Conservation (phyloP, 352 stramenopile species). For the Elongisporangium anandrum region DNA sequence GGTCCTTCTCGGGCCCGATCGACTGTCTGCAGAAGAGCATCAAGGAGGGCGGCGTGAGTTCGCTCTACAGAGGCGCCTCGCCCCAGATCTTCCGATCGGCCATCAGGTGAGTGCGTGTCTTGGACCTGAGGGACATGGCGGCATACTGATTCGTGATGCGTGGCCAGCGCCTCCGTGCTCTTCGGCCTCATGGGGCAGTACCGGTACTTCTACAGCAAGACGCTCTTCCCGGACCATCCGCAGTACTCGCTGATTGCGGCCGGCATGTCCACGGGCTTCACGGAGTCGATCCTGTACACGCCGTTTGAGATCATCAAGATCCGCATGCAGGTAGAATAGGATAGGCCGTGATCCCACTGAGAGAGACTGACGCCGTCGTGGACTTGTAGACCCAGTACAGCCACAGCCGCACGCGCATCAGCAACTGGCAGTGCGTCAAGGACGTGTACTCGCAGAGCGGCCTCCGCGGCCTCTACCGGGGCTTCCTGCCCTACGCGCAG, state of each 20-base stretch:
- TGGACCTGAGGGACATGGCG: slow-evolving; percentile 3
- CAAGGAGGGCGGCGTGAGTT: slow-evolving; percentile 40
- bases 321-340: slow-evolving; percentile 39
- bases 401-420: slow-evolving; percentile 47
- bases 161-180: slow-evolving; percentile 47
- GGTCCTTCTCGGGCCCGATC: slow-evolving; percentile 33
- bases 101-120: slow-evolving; percentile 33
- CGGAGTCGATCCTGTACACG: slow-evolving; percentile 61
- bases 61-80: slow-evolving; percentile 63
- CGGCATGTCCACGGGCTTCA: slow-evolving; percentile 55
- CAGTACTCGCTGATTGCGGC: slow-evolving; percentile 45
- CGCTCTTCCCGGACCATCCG: slow-evolving; percentile 47
- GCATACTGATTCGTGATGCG: neutral
- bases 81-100: slow-evolving; percentile 66
- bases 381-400: slow-evolving; percentile 43
- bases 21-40: slow-evolving; percentile 60
- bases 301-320: slow-evolving; percentile 77
- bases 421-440: slow-evolving; percentile 68
- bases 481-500: slow-evolving; percentile 51
- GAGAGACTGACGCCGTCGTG: neutral
- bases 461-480: slow-evolving; percentile 70
- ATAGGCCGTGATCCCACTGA: neutral
- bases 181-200: slow-evolving; percentile 77
- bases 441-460: slow-evolving; percentile 61
- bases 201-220: slow-evolving; percentile 64